These are phyloP conservation scores for Allium sativum DNA, from an alignment of 106 monocot species.

Conservation along the genomic window DNA sequence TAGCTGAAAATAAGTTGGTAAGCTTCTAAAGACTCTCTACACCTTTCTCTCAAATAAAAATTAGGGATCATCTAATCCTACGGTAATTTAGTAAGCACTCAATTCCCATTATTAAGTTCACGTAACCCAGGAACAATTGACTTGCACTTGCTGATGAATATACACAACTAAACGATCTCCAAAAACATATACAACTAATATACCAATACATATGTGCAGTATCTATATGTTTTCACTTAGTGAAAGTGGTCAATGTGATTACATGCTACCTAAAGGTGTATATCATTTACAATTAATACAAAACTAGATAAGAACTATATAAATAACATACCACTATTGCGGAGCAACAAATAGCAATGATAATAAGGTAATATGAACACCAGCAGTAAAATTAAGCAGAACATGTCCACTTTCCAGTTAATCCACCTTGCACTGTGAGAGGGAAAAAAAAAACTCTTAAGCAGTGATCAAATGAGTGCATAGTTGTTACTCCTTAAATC, in stretches of 20 bases:
- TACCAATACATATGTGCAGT: neutral
- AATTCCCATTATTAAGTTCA: too few relatives aligned
- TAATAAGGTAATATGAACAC: slow-evolving; percentile 86
- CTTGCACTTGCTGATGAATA: too few relatives aligned
- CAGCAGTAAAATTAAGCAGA: slow-evolving; percentile 75
- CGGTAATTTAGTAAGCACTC: too few relatives aligned
- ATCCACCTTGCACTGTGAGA: slow-evolving; percentile 81
- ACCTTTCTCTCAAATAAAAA: too few relatives aligned
- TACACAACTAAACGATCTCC: too few relatives aligned
- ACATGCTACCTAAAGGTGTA: neutral
- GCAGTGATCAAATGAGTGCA: too few relatives aligned
- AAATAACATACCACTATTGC: slow-evolving; percentile 52
- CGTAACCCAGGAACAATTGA: too few relatives aligned
- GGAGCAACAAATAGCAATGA: slow-evolving; percentile 88
- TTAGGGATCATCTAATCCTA: too few relatives aligned
- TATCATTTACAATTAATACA: neutral
- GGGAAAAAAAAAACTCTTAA: neutral
- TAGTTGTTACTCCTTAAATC: too few relatives aligned
- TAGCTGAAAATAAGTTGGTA: too few relatives aligned
- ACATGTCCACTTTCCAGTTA: slow-evolving; percentile 92
- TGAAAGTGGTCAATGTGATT: neutral
- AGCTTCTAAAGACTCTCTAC: too few relatives aligned
- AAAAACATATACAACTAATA: too few relatives aligned
- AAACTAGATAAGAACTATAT: neutral
- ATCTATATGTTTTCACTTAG: neutral